A percentile compares a stretch with the other conserved stretches of the same genome.
Evolutionary conservation across 331 rosid genomes (phyloP).

Genomic region (Prunus yedoensis): DNA sequence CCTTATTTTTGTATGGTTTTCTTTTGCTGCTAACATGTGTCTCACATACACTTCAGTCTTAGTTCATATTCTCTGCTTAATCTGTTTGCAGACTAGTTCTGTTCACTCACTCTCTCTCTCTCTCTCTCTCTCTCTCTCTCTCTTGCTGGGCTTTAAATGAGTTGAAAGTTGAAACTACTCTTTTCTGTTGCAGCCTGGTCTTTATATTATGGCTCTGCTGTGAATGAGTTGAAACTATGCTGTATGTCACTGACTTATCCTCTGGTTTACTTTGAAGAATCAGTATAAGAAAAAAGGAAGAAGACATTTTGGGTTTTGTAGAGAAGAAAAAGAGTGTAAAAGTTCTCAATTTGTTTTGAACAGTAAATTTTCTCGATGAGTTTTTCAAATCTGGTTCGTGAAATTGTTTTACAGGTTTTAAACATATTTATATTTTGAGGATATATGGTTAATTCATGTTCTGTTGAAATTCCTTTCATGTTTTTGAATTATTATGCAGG

Average conservation of each 20-base stretch:
- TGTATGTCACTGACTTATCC: neutral
- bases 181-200: too few species aligned
- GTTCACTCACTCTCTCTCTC: too few species aligned
- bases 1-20: slow-evolving; percentile 18
- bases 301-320: slow-evolving; percentile 3
- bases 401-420: neutral
- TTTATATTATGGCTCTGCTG: too few species aligned
- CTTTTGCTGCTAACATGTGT: slow-evolving; percentile 1
- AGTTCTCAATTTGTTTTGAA: neutral
- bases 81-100: neutral
- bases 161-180: neutral
- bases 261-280: neutral
- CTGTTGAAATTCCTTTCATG: slow-evolving; percentile 16
- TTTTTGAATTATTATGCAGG: slow-evolving; percentile 19
- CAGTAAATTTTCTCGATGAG: neutral
- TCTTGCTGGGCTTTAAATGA: neutral
- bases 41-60: neutral
- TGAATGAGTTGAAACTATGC: neutral
- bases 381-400: slow-evolving; percentile 10
- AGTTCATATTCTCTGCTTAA: neutral
- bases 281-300: neutral
- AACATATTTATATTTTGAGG: neutral
- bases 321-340: neutral
- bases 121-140: slow-evolving; percentile 6
- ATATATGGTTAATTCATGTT: slow-evolving; percentile 4